Percentiles rank a stretch among this genome's conserved stretches.
Conservation (phyloP, 352 stramenopile genomes). For the Saprolegnia diclina region DNA sequence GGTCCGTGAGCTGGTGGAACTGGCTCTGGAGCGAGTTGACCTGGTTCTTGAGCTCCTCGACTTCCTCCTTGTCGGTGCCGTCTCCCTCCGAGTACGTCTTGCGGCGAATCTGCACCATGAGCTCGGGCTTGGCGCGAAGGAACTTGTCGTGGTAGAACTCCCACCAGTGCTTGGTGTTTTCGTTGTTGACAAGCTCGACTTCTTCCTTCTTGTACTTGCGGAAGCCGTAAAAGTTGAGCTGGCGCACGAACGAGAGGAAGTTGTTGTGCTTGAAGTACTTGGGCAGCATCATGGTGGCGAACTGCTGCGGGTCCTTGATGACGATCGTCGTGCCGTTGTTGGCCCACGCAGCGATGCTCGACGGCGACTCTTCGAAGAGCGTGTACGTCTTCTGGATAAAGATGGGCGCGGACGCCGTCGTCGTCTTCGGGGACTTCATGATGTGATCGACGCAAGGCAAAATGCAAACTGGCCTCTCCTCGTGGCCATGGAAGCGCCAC, state of each 20-base stretch:
- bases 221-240: conserved; percentile 94
- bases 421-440: conserved; percentile 13
- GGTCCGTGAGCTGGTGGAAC: conserved; percentile 17
- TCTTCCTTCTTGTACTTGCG: conserved; percentile 90
- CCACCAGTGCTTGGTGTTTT: conserved; percentile 85
- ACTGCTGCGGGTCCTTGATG: conserved; percentile 89
- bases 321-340: conserved; percentile 82
- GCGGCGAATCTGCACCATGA: conserved; percentile 82
- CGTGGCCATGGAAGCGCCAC: not conserved
- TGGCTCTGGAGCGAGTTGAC: conserved; percentile 23
- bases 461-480: not conserved
- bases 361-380: conserved; percentile 87
- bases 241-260: conserved; percentile 89
- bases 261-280: conserved; percentile 95
- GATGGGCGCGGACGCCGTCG: conserved; percentile 41
- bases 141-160: conserved; percentile 92
- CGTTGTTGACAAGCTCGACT: conserved; percentile 69
- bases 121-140: conserved; percentile 65
- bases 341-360: conserved; percentile 74
- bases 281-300: conserved; percentile 87
- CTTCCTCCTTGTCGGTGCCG: conserved; percentile 23
- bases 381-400: conserved; percentile 93
- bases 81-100: conserved; percentile 45
- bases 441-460: not conserved
- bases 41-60: conserved; percentile 25